Base-by-base conservation (phyloP, 768 basidiomycete genomes). In the Cubamyces sp. region DNA sequence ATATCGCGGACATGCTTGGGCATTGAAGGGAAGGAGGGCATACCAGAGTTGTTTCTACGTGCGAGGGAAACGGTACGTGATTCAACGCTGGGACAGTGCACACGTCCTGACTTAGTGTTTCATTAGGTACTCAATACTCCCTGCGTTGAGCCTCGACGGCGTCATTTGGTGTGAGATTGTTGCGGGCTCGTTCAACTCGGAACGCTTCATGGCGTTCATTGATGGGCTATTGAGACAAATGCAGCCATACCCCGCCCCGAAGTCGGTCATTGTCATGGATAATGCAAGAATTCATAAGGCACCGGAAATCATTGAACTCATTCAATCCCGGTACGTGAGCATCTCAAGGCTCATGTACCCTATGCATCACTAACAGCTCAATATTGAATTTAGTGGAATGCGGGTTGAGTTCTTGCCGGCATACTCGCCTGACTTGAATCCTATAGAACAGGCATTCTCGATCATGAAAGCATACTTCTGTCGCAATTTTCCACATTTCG, bases 201-300 rank as follows among this genome's bases (percentile, higher is more conserved):
- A 5, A 4, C 39, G 19, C 8, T 72, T 71, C 55, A 43, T 16
- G 23, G 52, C 45, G 6, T 73, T 73, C 54, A 69, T 73, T 28
- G 51, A 62, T 9, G 39, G 56, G 1, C 46, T 73, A 0, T 58
- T 72, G 7, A 50, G 55, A 2, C 11, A 55, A 4, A 72, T 72
- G 71, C 57, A 69, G 14, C 66, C 64, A 30, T 71, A 49, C 47
- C 70, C 70, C 3, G 62, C 19, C 3, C 37, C 50, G 7, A 69
- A 71, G 41, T 71, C 67, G 1, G 71, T 72, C 12, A 54, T 72
- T 52, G 56, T 72, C 15, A 69, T 72, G 68, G 71, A 72, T 42
- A 71, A 72, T 53, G 69, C 67, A 28, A 15, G 28, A 11, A 72
- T 19, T 68, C 49, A 72, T 42, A 62, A 71, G 41, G 21, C 43